These are phyloP conservation scores for Solanum phureja DNA, from an alignment of 257 asterid species.

Conservation along the genomic window DNA sequence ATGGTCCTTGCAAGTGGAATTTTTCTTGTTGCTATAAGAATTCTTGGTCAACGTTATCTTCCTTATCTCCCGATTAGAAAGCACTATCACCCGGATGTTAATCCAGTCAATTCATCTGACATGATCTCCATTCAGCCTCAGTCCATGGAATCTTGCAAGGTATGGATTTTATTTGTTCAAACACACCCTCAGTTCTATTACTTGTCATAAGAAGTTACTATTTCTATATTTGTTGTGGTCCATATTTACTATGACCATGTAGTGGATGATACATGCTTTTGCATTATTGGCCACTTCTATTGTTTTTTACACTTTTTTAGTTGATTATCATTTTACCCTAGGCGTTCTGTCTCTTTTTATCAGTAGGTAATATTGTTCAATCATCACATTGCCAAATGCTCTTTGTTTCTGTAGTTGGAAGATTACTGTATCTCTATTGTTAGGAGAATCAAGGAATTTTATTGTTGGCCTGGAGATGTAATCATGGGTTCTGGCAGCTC, in stretches of 20 bases:
- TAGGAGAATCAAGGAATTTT: conserved; percentile 45
- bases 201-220: background rate
- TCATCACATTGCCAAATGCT: background rate
- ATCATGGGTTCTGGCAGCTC: conserved; percentile 19
- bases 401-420: conserved; percentile 39
- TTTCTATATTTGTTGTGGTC: background rate
- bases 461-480: conserved; percentile 74
- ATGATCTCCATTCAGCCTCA: conserved; percentile 18
- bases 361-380: background rate
- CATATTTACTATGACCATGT: background rate
- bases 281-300: background rate
- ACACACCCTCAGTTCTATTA: background rate
- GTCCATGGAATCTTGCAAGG: conserved; percentile 43
- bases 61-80: conserved; percentile 37
- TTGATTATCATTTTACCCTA: background rate
- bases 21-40: conserved; percentile 43
- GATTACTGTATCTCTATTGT: conserved; percentile 41
- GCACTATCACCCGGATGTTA: conserved; percentile 17
- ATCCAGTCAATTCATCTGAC: conserved; percentile 25
- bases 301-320: background rate
- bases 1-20: conserved; percentile 49
- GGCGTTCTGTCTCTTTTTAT: background rate
- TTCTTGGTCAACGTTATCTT: conserved; percentile 35
- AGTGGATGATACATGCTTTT: background rate
- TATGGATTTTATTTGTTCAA: conserved; percentile 14